phyloP scores from a whole-genome alignment of 441 rosid species.

The Hypseocharis bilobata region DNA sequence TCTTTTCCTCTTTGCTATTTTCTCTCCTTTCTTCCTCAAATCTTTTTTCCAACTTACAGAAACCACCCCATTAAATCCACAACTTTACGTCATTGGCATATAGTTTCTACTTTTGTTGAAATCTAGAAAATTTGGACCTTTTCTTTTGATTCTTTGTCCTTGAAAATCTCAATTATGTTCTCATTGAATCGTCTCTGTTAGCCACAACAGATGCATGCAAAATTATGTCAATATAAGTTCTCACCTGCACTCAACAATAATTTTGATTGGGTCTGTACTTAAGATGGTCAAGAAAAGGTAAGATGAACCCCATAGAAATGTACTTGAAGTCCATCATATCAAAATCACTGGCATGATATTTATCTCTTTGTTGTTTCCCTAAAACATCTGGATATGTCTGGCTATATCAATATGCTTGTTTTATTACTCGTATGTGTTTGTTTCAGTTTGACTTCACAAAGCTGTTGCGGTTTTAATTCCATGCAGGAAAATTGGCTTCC shows the following conservation, averaged over 20 bases:
- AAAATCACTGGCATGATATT: background rate
- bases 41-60: background rate
- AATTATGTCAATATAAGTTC: background rate
- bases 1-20: too few species aligned
- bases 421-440: constrained; percentile 6
- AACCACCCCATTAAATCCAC: background rate
- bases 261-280: background rate
- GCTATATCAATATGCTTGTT: background rate
- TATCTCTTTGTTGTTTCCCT: background rate
- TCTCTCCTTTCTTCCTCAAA: background rate
- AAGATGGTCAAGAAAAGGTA: background rate
- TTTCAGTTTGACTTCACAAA: background rate
- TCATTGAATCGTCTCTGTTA: background rate
- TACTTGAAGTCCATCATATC: background rate
- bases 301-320: background rate
- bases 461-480: constrained; percentile 7
- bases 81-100: background rate
- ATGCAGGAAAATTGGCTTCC: constrained; percentile 84
- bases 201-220: background rate
- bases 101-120: background rate
- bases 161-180: background rate
- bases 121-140: background rate
- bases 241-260: background rate
- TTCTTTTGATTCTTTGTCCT: background rate
- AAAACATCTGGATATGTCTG: background rate